Evolutionary conservation across 2,329 filamentous ascomycete genomes (phyloP), one percentile per base, ranked within the genome.

Genomic region (Dendryphion nanum): DNA sequence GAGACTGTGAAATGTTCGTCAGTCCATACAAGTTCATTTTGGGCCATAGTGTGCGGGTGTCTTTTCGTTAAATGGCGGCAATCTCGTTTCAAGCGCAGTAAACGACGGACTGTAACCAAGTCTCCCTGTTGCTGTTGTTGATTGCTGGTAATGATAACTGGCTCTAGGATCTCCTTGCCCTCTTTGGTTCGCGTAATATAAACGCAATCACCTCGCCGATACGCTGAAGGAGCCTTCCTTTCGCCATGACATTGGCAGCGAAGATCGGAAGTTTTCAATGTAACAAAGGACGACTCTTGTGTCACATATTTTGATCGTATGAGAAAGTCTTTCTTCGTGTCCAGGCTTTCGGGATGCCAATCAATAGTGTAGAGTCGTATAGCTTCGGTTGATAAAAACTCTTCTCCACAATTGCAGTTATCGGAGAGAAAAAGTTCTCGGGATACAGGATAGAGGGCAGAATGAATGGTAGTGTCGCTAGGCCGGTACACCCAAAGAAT

Each of bases 371-470:
- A 76, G 2, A 76, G 76, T 0, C 71, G 72, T 0, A 80, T 52
- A 1, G 89, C 69, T 21, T 87, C 75, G 0, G 74, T 62, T 1
- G 75, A 71, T 0, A 69, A 48, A 3, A 87, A 70, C 18, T 73
- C 71, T 0, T 66, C 55, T 0, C 68, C 59, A 45, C 87, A 93
- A 1, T 82, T 85, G 64, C 88, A 91, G 41, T 89, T 81, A 35
- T 89, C 79, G 0, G 82, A 87, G 0, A 91, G 64, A 44, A 93
- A 93, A 0, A 93, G 63, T 61, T 94, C 87, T 35, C 89, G 86
- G 0, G 66, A 45, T 61, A 79, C 82, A 0, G 83, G 83, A 49
- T 91, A 94, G 7, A 73, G 74, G 64, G 83, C 81, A 5, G 76
- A 66, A 0, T 74, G 77, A 30, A 89, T 86, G 0, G 83, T 77